Percentiles rank a stretch among this genome's conserved stretches.
phyloP scores from a whole-genome alignment of 208 protist species.

The Strigomonas oncopelti region DNA sequence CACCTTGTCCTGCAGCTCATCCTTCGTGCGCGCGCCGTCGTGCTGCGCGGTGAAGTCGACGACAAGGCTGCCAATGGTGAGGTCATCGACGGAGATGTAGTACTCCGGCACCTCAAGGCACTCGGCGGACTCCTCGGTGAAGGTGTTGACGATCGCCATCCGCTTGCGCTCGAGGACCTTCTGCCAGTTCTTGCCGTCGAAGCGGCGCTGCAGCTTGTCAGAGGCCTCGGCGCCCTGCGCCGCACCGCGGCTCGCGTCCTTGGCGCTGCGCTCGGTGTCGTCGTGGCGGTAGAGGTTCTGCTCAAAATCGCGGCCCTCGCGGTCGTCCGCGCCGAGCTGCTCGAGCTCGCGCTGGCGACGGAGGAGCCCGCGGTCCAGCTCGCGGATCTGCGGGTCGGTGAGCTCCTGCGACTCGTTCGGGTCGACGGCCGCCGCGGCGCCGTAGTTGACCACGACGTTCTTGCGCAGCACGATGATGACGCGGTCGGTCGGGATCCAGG shows the following conservation, averaged over 20 bases:
- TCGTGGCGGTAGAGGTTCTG: conserved; percentile 51
- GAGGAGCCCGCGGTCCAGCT: conserved; percentile 54
- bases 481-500: conserved; percentile 69
- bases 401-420: conserved; percentile 48
- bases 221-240: conserved; percentile 15
- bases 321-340: conserved; percentile 21
- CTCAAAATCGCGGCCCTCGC: conserved; percentile 19
- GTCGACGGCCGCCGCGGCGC: conserved; percentile 29
- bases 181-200: conserved; percentile 64
- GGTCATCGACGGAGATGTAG: conserved; percentile 47
- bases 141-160: conserved; percentile 50
- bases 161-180: conserved; percentile 59
- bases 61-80: conserved; percentile 43
- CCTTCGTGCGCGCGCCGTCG: conserved; percentile 32
- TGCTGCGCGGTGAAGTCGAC: conserved; percentile 54
- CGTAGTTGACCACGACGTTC: conserved; percentile 67
- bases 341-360: conserved; percentile 28
- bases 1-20: conserved; percentile 33
- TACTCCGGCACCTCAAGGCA: conserved; percentile 40
- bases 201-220: conserved; percentile 30
- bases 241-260: neutral
- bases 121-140: conserved; percentile 61
- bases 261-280: conserved; percentile 22
- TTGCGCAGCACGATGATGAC: conserved; percentile 69
- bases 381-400: conserved; percentile 49